Base-by-base conservation (phyloP, 2,329 filamentous ascomycete species). In the Calonectria leucothoes region DNA sequence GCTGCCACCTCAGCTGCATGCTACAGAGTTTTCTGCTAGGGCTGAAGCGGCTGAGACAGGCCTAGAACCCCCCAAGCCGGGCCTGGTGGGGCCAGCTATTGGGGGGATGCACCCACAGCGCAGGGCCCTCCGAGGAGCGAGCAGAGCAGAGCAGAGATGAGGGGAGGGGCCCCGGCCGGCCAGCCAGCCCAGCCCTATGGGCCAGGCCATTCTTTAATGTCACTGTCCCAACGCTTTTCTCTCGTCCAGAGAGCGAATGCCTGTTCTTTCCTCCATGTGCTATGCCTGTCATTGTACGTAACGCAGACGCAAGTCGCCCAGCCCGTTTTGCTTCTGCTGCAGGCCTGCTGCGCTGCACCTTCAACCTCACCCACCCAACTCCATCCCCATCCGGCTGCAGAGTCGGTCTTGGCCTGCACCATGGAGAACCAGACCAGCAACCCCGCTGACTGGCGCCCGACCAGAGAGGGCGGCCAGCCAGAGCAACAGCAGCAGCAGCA, bases 1-100 rank as follows among this genome's bases (percentile, higher is more conserved):
- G 42, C 1, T 45, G 51, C 45, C 66, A 61, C 52, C 39, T 69
- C 66, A 69, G 52, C 66, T 69, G 33, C 52, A 15, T 14, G 12
- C 45, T 33, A 66, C n/a, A 10, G 48, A 52, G 42, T 48, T 37
- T 35, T 31, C 52, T 52, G 69, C 69, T 71, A 71, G 69, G 69
- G 69, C 69, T 71, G 69, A 71, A 66, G 69, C 63, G 57, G 67
- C 67, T 69, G 67, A 64, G 67, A 42, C 27, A 25, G 63, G 69
- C 45, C 69, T 71, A 52, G 69, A 71, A 66, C 69, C 55, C 33
- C 55, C 42, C 55, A 25, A 20, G 67, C 67, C 52, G 67, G 52
- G 42, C 33, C 49, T 29, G 23, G 57, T 49, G 63, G 51, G 33
- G 48, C 55, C 55, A 39, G 39, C 55, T 39, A 61, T 59, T 49